Evolutionary conservation across 192 early-diverging fungal species (phyloP), one percentile per base, ranked within the genome.

Genomic region (Haplosporangium gracile): DNA sequence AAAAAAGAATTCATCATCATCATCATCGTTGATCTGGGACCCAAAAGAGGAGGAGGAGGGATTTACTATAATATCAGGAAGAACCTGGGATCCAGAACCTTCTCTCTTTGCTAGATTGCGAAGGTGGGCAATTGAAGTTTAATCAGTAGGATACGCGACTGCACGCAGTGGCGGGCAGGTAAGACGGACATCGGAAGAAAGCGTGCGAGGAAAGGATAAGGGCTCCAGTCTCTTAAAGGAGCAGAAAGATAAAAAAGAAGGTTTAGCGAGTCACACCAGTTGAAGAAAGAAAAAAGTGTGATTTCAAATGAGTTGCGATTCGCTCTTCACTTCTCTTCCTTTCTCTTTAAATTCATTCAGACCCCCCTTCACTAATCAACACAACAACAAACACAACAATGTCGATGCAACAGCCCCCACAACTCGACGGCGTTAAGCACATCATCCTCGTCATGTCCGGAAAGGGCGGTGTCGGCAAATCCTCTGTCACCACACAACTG

Each of bases 401-500:
- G 26, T 40, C 77, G 40, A 80, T 85, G 78, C 83, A 85, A 29
- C 78, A 85, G 38, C 83, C 83, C 36, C 83, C 86, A 6, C 80
- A 88, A 63, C 81, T 88, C 51, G 86, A 82, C 47, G 76, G 79
- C 24, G 85, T 92, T 42, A 95, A 95, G 80, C 97, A 97, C 89
- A 96, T 97, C 79, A 89, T 99, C 38, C 92, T 99, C 11, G 94
- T 99, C 40, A 94, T 99, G 45, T 98, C 97, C 0, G 98, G 98
- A 29, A 99, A 99, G 89, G 98, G 98, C 68, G 98, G 98, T 9
- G 98, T 99, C 9, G 98, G 98, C 57, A 99, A 99, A 87, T 95
- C 94, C 18, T 98, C 98, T 10, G 94, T 97, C 40, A 93, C 98
- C 20, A 95, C 96, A 13, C 95, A 98, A 79, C 93, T 99, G 15